Percentiles rank a stretch among this genome's conserved stretches.
These are phyloP conservation scores for Verticillium nubilum DNA, from an alignment of 2,329 filamentous ascomycete genomes.

Conservation along the genomic window DNA sequence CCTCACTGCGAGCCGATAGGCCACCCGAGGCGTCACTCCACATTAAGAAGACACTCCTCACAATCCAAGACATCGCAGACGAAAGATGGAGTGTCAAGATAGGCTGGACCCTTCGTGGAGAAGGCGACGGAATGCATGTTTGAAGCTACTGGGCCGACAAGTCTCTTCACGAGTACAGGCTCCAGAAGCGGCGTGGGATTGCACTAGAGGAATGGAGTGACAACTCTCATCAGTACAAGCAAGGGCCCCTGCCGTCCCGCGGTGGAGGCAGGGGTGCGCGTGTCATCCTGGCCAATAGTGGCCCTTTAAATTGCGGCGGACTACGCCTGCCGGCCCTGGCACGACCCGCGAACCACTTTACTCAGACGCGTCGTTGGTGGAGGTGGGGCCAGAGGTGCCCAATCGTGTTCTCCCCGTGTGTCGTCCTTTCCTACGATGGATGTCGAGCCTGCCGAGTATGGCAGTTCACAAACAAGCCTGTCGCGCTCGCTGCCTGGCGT, in stretches of 20 bases:
- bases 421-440: background rate
- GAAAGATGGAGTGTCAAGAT: background rate
- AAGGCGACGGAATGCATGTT: background rate
- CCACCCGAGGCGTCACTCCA: background rate
- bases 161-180: background rate
- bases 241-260: background rate
- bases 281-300: background rate
- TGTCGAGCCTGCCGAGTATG: background rate
- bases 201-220: background rate
- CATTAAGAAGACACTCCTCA: background rate
- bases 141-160: background rate
- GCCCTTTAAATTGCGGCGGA: background rate
- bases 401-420: background rate
- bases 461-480: background rate
- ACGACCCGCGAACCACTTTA: slow-evolving; percentile 4
- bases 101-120: background rate
- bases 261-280: background rate
- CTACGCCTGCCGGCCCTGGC: background rate
- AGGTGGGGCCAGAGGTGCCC: background rate
- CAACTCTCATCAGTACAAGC: background rate
- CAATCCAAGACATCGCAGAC: background rate
- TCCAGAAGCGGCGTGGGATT: background rate
- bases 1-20: background rate
- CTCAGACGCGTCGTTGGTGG: slow-evolving; percentile 2
- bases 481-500: background rate